Percentiles rank a stretch among this genome's conserved stretches.
phyloP scores from a whole-genome alignment of 371 early-diverging fungal species.

The Lichtheimia ramosa region DNA sequence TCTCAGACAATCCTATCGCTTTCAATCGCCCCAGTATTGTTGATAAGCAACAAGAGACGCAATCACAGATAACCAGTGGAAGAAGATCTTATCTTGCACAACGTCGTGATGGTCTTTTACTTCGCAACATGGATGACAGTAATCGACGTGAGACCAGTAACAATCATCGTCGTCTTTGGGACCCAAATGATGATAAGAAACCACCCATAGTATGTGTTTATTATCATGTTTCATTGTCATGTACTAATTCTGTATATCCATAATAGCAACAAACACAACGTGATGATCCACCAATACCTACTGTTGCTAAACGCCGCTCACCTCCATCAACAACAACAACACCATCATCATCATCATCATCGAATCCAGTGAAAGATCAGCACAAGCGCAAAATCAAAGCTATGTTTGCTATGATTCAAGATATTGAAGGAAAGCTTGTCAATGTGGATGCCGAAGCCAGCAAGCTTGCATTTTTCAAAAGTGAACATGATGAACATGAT shows the following conservation, averaged over 20 bases:
- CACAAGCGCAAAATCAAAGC: conserved; percentile 21
- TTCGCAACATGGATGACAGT: neutral
- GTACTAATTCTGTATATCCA: too few species aligned
- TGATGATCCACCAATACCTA: neutral
- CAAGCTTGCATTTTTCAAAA: conserved; percentile 13
- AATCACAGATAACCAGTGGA: neutral
- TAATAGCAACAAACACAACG: neutral
- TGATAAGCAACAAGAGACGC: neutral
- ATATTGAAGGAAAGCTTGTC: conserved; percentile 30
- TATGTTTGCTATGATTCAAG: conserved; percentile 23
- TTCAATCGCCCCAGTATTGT: conserved; percentile 24
- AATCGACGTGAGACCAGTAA: neutral
- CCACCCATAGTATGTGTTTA: neutral
- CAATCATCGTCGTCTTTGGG: neutral
- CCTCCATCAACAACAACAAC: conserved; percentile 10
- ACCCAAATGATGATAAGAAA: conserved; percentile 1
- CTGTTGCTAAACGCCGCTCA: neutral
- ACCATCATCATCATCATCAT: conserved; percentile 9
- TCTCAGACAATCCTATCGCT: conserved; percentile 36
- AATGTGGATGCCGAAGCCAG: conserved; percentile 6
- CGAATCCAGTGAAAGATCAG: conserved; percentile 7
- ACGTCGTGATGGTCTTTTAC: conserved; percentile 8
- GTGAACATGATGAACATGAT: conserved; percentile 1
- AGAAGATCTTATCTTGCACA: conserved; percentile 11
- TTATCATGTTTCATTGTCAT: too few species aligned